Evolutionary conservation across 441 rosid genomes (phyloP).

Genomic region (Pelargonium fulgidum): DNA sequence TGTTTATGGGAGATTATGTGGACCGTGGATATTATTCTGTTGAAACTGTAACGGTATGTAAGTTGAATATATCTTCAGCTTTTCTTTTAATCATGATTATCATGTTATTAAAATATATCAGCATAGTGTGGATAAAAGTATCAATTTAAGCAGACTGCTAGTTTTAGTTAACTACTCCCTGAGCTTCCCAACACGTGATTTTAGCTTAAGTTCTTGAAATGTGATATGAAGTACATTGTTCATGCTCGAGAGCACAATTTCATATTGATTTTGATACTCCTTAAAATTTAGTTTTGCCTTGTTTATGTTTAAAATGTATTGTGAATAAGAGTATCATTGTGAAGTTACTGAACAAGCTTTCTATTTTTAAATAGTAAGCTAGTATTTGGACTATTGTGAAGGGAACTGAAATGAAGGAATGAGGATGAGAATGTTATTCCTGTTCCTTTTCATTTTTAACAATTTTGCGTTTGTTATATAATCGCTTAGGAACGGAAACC

Average conservation of each 20-base stretch:
- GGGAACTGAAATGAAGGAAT: too few species aligned
- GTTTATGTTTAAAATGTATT: neutral
- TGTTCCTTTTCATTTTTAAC: too few species aligned
- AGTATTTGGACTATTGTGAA: too few species aligned
- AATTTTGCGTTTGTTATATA: too few species aligned
- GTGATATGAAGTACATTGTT: neutral
- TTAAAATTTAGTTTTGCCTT: neutral
- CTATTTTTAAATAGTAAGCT: too few species aligned
- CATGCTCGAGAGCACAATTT: neutral
- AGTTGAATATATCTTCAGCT: neutral
- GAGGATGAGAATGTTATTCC: too few species aligned
- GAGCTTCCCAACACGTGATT: neutral
- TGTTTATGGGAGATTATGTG: slow-evolving; percentile 78
- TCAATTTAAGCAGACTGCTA: neutral
- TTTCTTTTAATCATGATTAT: neutral
- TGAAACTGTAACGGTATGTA: slow-evolving; percentile 62
- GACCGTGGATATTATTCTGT: slow-evolving; percentile 77
- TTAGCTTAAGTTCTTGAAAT: neutral
- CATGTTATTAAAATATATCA: neutral
- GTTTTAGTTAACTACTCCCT: neutral
- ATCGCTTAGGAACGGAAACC: too few species aligned
- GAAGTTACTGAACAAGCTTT: neutral
- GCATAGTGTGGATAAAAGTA: neutral
- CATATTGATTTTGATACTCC: too few species aligned
- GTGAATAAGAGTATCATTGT: neutral